These are phyloP conservation scores for Scheffersomyces spartinae DNA, from an alignment of 805 yeast genomes.

Conservation along the genomic window DNA sequence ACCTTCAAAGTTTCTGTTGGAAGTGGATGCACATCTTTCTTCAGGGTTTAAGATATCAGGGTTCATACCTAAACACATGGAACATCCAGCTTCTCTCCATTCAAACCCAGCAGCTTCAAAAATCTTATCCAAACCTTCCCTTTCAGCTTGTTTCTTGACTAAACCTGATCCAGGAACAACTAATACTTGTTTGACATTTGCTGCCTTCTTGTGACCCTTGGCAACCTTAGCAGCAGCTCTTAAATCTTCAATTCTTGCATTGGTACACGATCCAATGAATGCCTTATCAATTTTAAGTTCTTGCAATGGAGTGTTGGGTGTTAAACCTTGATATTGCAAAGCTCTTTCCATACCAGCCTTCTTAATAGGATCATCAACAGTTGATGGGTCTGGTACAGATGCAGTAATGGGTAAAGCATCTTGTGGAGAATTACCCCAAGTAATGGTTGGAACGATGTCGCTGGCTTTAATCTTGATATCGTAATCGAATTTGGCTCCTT, in stretches of 20 bases:
- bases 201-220: conserved; percentile 80
- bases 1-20: conserved; percentile 97
- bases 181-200: conserved; percentile 66
- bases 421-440: conserved; percentile 99
- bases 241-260: conserved; percentile 93
- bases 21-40: conserved; percentile 97
- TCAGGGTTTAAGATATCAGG: conserved; percentile 92
- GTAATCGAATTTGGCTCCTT: conserved; percentile 79
- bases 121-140: conserved; percentile 86
- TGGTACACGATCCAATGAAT: conserved; percentile 96
- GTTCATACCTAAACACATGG: conserved; percentile 99
- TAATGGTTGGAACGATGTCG: conserved; percentile 89
- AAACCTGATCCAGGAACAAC: conserved; percentile 98
- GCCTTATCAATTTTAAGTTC: conserved; percentile 83
- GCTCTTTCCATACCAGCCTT: conserved; percentile 86
- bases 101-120: conserved; percentile 90
- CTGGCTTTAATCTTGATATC: conserved; percentile 72
- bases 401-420: conserved; percentile 95
- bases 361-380: conserved; percentile 57
- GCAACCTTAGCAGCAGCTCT: conserved; percentile 92
- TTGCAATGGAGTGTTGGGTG: conserved; percentile 67
- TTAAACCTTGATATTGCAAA: conserved; percentile 82
- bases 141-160: conserved; percentile 87
- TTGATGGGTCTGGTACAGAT: conserved; percentile 81
- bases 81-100: conserved; percentile 99